Base-by-base conservation (phyloP, 2,329 filamentous ascomycete species). In the Laburnicola sp. region DNA sequence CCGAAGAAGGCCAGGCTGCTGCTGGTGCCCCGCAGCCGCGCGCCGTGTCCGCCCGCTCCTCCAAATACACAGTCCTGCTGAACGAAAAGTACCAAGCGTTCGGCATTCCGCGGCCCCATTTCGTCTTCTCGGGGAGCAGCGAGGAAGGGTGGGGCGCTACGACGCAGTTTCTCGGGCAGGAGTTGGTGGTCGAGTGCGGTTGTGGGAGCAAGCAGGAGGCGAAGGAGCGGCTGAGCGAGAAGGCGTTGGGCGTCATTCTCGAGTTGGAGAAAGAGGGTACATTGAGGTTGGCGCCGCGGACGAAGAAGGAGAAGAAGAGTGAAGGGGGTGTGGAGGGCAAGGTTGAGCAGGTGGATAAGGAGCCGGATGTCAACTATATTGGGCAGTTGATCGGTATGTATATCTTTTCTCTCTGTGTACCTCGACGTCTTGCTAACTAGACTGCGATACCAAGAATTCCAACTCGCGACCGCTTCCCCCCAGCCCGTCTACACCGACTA, bases 131-230 rank as follows among this genome's bases (percentile, higher is more conserved):
- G 0, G 62, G 61, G 3, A 38, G 49, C 38, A 41, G 49, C 10
- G 36, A 38, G 0, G 27, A 45, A 4, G 60, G 65, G 5, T 70
- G 65, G 63, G 45, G 28, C 25, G 64, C 58, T 1, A 59, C 48
- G 21, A 50, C 71, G 7, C 47, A 35, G 1, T 68, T 73, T 35
- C 56, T 59, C 2, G 57, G 53, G n/a, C 10, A 35, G n/a, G 58
- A 57, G 3, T 36, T 65, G 3, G 35, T 48, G 0, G 43, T 52
- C 26, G 26, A 55, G 6, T 64, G 63, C 2, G 59, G 56, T 11
- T 75, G 66, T 54, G 57, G 59, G 6, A 74, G 63, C 34, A 77
- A 78, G 62, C 73, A 73, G 50, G 72, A 75, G 43, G 75, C 74
- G 0, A 77, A 75, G 49, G 76, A 78, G 50, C 69, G 62, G 1